Evolutionary conservation across 73 alveolate genomes (phyloP).

Genomic region (Diophrys sp.): DNA sequence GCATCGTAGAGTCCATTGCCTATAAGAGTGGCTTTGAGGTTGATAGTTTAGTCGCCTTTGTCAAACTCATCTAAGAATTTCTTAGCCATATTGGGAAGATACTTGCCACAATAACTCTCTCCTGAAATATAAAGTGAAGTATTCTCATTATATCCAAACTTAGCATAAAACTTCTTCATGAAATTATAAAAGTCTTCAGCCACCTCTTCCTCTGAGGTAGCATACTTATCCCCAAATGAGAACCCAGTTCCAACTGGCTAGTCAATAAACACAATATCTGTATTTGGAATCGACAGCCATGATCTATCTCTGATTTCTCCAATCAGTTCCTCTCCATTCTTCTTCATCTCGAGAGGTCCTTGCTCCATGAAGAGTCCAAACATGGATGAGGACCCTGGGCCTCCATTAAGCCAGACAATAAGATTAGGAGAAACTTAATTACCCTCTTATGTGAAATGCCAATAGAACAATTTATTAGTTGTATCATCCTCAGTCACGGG

Average conservation of each 20-base stretch:
- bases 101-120: constrained; percentile 95
- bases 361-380: constrained; percentile 83
- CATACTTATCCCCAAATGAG: constrained; percentile 20
- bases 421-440: too few species aligned
- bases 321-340: constrained; percentile 4
- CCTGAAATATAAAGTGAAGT: constrained; percentile 83
- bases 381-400: constrained; percentile 91
- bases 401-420: constrained; percentile 98
- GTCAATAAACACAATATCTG: constrained; percentile 29
- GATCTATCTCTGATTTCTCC: too few species aligned
- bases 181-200: constrained; percentile 9
- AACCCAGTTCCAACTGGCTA: constrained; percentile 39
- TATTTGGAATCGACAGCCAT: constrained; percentile 15
- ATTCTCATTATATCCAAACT: constrained; percentile 60
- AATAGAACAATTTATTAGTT: too few species aligned
- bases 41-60: neutral
- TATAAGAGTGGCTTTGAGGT: constrained; percentile 1
- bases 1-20: too few species aligned
- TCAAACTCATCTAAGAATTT: too few species aligned
- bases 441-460: too few species aligned
- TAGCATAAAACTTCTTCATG: constrained; percentile 40
- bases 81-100: constrained; percentile 75
- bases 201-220: neutral
- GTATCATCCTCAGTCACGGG: too few species aligned
- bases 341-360: constrained; percentile 80